phyloP scores from a whole-genome alignment of 1,284 basidiomycete genomes.

The Rhodotorula sp. region DNA sequence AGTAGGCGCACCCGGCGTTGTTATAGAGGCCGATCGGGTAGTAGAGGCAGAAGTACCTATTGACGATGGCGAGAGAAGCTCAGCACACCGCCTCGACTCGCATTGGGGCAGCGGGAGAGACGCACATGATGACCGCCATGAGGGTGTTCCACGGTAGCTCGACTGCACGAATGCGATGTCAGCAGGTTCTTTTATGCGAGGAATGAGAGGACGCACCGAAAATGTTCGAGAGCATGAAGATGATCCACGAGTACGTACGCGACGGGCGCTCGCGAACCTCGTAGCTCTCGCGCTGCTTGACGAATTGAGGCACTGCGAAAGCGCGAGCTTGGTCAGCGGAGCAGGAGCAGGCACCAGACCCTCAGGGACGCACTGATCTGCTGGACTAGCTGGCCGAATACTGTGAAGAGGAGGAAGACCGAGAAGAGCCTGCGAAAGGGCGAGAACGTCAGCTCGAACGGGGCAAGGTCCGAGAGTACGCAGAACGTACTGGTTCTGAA shows the following conservation, averaged over 20 bases:
- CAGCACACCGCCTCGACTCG: background rate
- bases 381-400: constrained; percentile 51
- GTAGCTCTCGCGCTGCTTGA: constrained; percentile 61
- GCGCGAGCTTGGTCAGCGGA: no score
- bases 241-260: constrained; percentile 79
- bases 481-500: constrained; percentile 65
- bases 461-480: background rate
- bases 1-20: constrained; percentile 50
- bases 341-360: background rate
- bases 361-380: constrained; percentile 2
- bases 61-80: no score
- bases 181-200: constrained; percentile 23
- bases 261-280: constrained; percentile 72
- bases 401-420: constrained; percentile 58
- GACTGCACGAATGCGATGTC: constrained; percentile 15
- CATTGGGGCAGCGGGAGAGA: constrained; percentile 47
- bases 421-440: constrained; percentile 37
- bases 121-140: constrained; percentile 45
- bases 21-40: constrained; percentile 54
- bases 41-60: constrained; percentile 31
- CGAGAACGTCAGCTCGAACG: background rate
- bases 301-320: constrained; percentile 53
- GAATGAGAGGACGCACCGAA: constrained; percentile 49
- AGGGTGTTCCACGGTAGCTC: constrained; percentile 5
- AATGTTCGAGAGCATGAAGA: constrained; percentile 57